Conservation (phyloP, 345 rosid species). For the Gossypium thurberi region DNA sequence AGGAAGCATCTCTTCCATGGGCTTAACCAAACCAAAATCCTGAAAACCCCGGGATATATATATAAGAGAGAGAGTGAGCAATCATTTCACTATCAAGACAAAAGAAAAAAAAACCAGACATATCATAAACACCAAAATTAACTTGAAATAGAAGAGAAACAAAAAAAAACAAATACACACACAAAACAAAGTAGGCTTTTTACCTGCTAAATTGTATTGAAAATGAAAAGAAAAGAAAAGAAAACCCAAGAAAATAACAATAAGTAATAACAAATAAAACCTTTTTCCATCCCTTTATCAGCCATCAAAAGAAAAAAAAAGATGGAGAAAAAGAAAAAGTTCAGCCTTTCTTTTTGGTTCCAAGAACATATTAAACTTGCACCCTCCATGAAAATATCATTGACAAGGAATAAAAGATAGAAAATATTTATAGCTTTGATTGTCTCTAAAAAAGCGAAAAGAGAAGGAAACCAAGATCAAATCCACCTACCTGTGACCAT, state of each 20-base stretch:
- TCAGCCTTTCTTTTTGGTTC: slow-evolving; percentile 14
- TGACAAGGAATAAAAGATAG: background rate
- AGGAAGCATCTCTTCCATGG: slow-evolving; percentile 26
- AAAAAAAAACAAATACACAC: background rate
- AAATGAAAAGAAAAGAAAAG: background rate
- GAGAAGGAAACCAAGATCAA: background rate
- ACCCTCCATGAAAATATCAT: slow-evolving; percentile 13
- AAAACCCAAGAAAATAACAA: background rate
- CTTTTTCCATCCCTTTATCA: slow-evolving; percentile 11
- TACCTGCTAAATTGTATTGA: background rate
- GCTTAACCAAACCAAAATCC: slow-evolving; percentile 17
- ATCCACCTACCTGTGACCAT: slow-evolving; percentile 40
- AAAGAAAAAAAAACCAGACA: background rate
- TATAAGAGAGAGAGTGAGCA: background rate
- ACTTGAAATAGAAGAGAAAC: background rate
- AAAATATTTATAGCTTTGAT: background rate
- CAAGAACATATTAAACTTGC: slow-evolving; percentile 8
- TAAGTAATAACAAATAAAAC: slow-evolving; percentile 8
- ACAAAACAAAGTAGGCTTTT: background rate
- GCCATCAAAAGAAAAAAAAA: slow-evolving; percentile 5
- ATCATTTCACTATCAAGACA: background rate
- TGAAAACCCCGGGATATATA: slow-evolving; percentile 12
- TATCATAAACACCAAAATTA: background rate
- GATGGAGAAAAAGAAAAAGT: slow-evolving; percentile 1
- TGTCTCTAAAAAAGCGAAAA: background rate